Evolutionary conservation across 805 yeast species (phyloP).

Genomic region (Myxozyma lipomycoides): DNA sequence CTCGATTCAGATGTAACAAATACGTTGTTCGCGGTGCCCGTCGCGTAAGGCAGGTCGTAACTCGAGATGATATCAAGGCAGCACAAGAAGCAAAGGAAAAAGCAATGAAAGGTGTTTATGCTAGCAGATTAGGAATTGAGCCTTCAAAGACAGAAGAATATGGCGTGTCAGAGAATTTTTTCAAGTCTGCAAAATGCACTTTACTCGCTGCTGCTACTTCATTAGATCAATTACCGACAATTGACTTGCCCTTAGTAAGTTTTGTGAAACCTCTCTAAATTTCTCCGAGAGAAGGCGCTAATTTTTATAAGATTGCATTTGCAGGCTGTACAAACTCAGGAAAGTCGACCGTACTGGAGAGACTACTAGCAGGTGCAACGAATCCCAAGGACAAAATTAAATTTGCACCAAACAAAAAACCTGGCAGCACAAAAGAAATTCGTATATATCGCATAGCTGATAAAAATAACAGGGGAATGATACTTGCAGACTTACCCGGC

Average conservation of each 20-base stretch:
- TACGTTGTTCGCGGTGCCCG: not conserved
- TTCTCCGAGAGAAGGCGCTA: not conserved
- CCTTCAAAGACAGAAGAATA: not conserved
- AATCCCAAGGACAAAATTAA: not conserved
- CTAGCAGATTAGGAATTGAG: not conserved
- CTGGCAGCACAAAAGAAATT: slow-evolving; percentile 18
- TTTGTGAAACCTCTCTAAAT: not conserved
- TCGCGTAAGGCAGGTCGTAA: not conserved
- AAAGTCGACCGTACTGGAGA: slow-evolving; percentile 8
- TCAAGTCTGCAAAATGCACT: not conserved
- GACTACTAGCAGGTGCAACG: not conserved
- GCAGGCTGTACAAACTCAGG: slow-evolving; percentile 24
- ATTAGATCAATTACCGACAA: not conserved
- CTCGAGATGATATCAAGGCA: not conserved
- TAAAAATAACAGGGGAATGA: slow-evolving; percentile 57
- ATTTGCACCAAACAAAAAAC: slow-evolving; percentile 5
- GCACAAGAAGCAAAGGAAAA: not conserved
- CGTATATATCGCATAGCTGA: slow-evolving; percentile 23
- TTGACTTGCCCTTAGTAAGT: not conserved
- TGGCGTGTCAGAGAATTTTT: not conserved
- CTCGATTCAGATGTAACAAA: too few species aligned
- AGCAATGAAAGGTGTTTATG: not conserved
- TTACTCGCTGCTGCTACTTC: not conserved
- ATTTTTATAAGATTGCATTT: slow-evolving; percentile 8
- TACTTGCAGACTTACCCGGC: slow-evolving; percentile 85